Evolutionary conservation across 306 rosid genomes (phyloP), one percentile per base, ranked within the genome.

Genomic region (Pueraria montana): DNA sequence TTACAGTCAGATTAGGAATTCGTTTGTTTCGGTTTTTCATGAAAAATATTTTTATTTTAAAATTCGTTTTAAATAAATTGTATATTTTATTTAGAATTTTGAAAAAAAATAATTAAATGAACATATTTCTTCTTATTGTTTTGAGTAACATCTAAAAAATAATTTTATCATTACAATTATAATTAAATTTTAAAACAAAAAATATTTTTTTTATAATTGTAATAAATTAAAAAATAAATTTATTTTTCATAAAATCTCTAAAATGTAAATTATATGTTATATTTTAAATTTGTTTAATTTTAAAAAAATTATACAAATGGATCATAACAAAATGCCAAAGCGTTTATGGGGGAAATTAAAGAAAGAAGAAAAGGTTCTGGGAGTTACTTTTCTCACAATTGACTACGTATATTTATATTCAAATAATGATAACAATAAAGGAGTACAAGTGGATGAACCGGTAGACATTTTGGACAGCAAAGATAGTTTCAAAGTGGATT

Each of bases 391-490:
- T 70, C 23, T 13, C 55, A 11, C 42, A 24, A 42, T 42, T 42
- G 12, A 42, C 13, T 21, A 40, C 34, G 12, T 46, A 42, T 72
- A 72, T n/a, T 6, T 52, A 52, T 52, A n/a, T n/a, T n/a, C 9
- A 52, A 46, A 26, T 50, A 10, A 27, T 12, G 3, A n/a, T 45
- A 18, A n/a, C n/a, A 36, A 23, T 42, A 18, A 46, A 7, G 21
- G 45, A 45, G 80, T 63, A 43, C 70, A 70, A 32, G 78, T 83
- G 84, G 82, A 69, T 67, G 74, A 84, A 62, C 30, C 30, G 1
- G 10, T 8, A 53, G 61, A 53, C 13, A 53, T 53, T 87, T 73
- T 76, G 77, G 86, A 84, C 82, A 80, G 86, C 70, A 3, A 61
- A 78, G 26, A 75, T 83, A 9, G 42, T 61, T 81, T 38, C 16